A percentile compares a stretch with the other conserved stretches of the same genome.
These are phyloP conservation scores for Chlamydomonas incerta DNA, from an alignment of 139 green algal species.

Conservation along the genomic window DNA sequence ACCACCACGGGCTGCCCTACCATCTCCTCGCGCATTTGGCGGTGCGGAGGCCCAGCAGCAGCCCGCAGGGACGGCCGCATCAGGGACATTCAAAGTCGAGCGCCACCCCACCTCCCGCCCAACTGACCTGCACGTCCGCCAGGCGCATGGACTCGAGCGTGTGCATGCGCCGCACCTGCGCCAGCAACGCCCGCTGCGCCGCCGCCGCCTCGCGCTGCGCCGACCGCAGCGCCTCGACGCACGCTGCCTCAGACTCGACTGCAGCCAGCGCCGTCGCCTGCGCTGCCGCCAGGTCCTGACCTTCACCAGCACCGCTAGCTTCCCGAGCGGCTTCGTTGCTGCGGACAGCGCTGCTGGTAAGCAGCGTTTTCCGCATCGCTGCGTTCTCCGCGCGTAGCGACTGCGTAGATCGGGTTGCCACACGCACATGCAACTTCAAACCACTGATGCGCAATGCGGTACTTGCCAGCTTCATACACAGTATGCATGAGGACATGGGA, in stretches of 20 bases:
- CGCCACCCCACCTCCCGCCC: not conserved
- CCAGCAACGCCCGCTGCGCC: not conserved
- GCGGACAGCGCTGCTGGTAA: not conserved
- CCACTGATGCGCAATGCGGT: too few species aligned
- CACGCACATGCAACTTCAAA: not conserved
- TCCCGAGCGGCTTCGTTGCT: not conserved
- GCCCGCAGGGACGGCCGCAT: too few species aligned
- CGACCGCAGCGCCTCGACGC: not conserved
- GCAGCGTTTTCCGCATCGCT: not conserved
- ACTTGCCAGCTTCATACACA: too few species aligned
- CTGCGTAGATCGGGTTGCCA: not conserved
- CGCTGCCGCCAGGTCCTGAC: not conserved
- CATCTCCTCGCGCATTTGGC: too few species aligned
- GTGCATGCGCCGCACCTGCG: slow-evolving; percentile 29
- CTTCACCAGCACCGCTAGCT: not conserved
- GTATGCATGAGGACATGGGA: not conserved
- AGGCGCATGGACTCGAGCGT: slow-evolving; percentile 16
- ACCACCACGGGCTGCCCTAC: too few species aligned
- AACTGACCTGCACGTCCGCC: slow-evolving; percentile 24
- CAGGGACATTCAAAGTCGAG: too few species aligned
- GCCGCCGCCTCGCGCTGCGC: slow-evolving; percentile 19
- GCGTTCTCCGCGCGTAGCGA: slow-evolving; percentile 4
- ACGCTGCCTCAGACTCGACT: not conserved
- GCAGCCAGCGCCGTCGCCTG: slow-evolving; percentile 11
- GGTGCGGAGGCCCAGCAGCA: too few species aligned